Evolutionary conservation across 306 rosid genomes (phyloP), one percentile per base, ranked within the genome.

Genomic region (Prosopis cineraria): DNA sequence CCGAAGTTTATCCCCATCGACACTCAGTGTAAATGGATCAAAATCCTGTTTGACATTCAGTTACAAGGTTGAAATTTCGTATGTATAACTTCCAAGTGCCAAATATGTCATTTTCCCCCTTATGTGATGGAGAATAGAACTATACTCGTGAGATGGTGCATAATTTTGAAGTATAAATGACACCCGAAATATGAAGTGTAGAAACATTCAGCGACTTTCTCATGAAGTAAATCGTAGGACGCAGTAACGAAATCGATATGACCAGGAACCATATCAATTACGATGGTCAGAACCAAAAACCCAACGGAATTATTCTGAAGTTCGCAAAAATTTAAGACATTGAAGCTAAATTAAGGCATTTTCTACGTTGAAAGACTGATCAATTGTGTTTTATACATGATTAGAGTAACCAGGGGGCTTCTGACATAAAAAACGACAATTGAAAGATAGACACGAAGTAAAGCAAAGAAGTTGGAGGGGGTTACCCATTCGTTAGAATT

Each of bases 1-100:
- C 47, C 87, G 82, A 52, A 95, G 96, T 76, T 93, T 92, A 87
- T 95, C 98, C 12, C 98, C 99, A 10, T 84, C 90, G 8, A 95
- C 82, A 82, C 93, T 90, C 89, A 95, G 80, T 4, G 90, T 83
- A 85, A 95, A 93, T n/a, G 99, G 99, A 88, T 88, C 90, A 81
- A 95, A 95, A 65, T 93, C 93, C 98, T 94, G 83, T 25, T 36
- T 24, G 22, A 56, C 20, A 3, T 48, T 48, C 59, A n/a, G 27
- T 70, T 52, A 17, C 10, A 1, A 45, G 14, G 31, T 31, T 29
- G 40, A 45, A 69, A 45, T 36, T n/a, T n/a, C 59, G 0, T 17
- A 17, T 17, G 7, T 22, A 43, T 5, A 22, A 24, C 11, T 68
- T 41, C 30, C 13, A 27, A 7, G 34, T 68, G 56, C 25, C 39